A percentile compares a stretch with the other conserved stretches of the same genome.
These are phyloP conservation scores for Aspergillus awamori DNA, from an alignment of 2,329 filamentous ascomycete species.

Conservation along the genomic window DNA sequence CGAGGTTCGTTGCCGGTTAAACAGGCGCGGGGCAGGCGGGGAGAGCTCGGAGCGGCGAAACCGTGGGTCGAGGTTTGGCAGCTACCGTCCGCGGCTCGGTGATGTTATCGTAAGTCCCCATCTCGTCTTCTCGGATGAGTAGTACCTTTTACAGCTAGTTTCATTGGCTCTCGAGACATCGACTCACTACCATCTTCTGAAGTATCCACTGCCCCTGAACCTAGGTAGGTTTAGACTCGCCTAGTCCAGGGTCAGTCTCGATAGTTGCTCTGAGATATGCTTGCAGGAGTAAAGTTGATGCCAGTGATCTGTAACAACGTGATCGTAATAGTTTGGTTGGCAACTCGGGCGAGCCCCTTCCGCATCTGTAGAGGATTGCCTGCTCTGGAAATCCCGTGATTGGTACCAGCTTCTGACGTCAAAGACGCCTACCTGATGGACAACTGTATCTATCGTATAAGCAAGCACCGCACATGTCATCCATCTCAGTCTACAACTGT, in stretches of 20 bases:
- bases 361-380: too few relatives aligned
- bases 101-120: not conserved
- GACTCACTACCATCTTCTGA: not conserved
- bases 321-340: not conserved
- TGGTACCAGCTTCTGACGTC: not conserved
- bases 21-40: constrained; percentile 30
- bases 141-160: not conserved
- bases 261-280: too few relatives aligned
- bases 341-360: too few relatives aligned
- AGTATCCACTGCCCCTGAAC: not conserved
- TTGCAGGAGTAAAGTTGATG: not conserved
- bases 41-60: constrained; percentile 20
- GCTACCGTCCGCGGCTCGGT: not conserved
- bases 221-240: not conserved
- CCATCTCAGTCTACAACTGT: too few relatives aligned
- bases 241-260: not conserved
- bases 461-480: too few relatives aligned
- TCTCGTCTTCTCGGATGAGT: not conserved
- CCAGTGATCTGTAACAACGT: not conserved
- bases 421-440: too few relatives aligned
- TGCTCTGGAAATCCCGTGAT: not conserved
- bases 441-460: too few relatives aligned
- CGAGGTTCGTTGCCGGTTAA: not conserved
- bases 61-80: constrained; percentile 12
- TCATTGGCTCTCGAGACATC: not conserved